Conservation (phyloP, 345 rosid genomes). For the Arabis alpina region DNA sequence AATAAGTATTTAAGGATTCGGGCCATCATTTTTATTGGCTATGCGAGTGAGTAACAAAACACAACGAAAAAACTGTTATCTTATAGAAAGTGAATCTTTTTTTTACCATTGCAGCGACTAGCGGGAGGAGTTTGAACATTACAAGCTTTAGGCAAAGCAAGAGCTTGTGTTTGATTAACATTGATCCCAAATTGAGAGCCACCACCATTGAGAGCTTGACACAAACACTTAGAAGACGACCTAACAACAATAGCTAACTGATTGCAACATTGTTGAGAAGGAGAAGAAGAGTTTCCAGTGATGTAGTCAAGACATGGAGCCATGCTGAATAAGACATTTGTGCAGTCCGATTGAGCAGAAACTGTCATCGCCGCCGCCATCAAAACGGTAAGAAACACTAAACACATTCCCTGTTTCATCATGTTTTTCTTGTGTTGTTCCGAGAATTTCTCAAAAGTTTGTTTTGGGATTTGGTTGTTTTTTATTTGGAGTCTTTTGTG, state of each 20-base stretch:
- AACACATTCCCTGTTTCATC: constrained; percentile 39
- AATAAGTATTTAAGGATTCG: too few species aligned
- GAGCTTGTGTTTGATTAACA: constrained; percentile 68
- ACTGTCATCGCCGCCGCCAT: constrained; percentile 42
- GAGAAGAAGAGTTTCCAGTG: constrained; percentile 64
- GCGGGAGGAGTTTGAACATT: constrained; percentile 75
- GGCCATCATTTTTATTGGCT: too few species aligned
- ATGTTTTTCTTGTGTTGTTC: constrained; percentile 15
- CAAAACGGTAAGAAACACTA: constrained; percentile 39
- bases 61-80: neutral
- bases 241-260: constrained; percentile 68
- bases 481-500: constrained; percentile 32
- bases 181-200: constrained; percentile 66
- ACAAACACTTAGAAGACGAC: constrained; percentile 78
- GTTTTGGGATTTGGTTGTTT: constrained; percentile 14
- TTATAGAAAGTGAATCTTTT: neutral
- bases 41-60: neutral
- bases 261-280: constrained; percentile 70
- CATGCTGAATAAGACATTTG: constrained; percentile 60
- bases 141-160: constrained; percentile 77
- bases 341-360: constrained; percentile 65
- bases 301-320: constrained; percentile 75
- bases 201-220: constrained; percentile 65
- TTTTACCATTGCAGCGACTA: constrained; percentile 70
- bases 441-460: constrained; percentile 16